A percentile compares a stretch with the other conserved stretches of the same genome.
Conservation (phyloP, 2,329 filamentous ascomycete genomes). For the Ophiostoma tasmaniense region DNA sequence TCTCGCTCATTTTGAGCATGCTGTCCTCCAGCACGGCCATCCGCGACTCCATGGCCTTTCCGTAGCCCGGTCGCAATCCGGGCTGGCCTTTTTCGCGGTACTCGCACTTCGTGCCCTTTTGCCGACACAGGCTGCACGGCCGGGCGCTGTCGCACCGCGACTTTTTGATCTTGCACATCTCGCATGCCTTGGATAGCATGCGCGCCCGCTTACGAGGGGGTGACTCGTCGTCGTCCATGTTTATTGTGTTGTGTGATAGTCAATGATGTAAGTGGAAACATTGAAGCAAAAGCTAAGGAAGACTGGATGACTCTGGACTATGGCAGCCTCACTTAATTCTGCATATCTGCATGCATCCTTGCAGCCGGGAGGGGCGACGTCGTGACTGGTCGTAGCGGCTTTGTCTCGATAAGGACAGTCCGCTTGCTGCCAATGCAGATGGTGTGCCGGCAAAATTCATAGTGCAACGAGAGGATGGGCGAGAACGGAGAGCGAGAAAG, state of each 20-base stretch:
- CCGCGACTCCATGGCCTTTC: constrained; percentile 17
- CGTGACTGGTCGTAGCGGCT: not conserved
- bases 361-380: not conserved
- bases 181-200: constrained; percentile 15
- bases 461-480: not conserved
- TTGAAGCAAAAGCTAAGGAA: not conserved
- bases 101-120: constrained; percentile 15
- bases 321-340: not conserved
- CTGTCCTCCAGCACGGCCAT: constrained; percentile 15
- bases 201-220: constrained; percentile 8
- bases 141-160: constrained; percentile 18
- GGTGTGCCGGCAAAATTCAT: not conserved
- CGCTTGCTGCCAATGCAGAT: not conserved
- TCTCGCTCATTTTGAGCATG: constrained; percentile 12
- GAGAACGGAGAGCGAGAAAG: not conserved
- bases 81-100: constrained; percentile 18
- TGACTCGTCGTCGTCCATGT: not conserved
- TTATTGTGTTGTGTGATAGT: not conserved
- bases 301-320: not conserved
- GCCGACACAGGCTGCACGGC: constrained; percentile 14
- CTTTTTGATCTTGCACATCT: constrained; percentile 19
- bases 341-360: not conserved
- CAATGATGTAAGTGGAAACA: not conserved
- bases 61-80: constrained; percentile 18
- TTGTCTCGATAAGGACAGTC: not conserved